Evolutionary conservation across 495 filamentous ascomycete species (phyloP), one percentile per base, ranked within the genome.

Genomic region (Talaromyces proteolyticus): DNA sequence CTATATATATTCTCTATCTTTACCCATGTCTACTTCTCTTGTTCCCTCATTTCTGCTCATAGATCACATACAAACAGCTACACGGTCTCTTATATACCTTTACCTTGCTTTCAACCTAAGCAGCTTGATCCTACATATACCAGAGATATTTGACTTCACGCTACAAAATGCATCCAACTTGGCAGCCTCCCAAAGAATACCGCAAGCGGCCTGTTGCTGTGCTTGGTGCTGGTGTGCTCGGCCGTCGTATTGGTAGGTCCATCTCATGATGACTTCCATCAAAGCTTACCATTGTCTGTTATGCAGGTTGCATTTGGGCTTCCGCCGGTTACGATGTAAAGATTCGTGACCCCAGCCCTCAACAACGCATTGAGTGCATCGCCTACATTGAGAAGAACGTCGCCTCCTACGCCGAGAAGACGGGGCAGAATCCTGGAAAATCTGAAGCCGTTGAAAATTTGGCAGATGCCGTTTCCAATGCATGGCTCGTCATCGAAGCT

Each of bases 401-500:
- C 1, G 38, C 55, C 1, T 54, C 64, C 3, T 73, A 71, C 57
- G 58, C 57, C 24, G 44, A 59, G 22, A 61, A 68, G 17, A 70
- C 60, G 17, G 61, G 44, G 42, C 53, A 45, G 22, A 49, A 17
- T 23, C 66, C 56, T 36, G 73, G 60, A 6, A 54, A 48, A 2
- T 56, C 59, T 10, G 19, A 55, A 12, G 57, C 57, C 0, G 65
- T 71, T 26, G 57, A 64, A 25, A 58, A 68, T 26, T 36, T 80
- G 10, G 40, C 60, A 17, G 50, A 64, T 0, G 71, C 70, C 0
- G 63, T 79, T 2, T 21, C 52, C n/a, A 65, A 72, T 38, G 63
- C 73, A 1, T 78, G 64, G 66, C 66, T 79, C 4, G 68, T 79
- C 10, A 70, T 82, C 50, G 78, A 82, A 53, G 72, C 69, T 14